These are phyloP conservation scores for Mycothermus thermophilus DNA, from an alignment of 495 filamentous ascomycete genomes.

Conservation along the genomic window DNA sequence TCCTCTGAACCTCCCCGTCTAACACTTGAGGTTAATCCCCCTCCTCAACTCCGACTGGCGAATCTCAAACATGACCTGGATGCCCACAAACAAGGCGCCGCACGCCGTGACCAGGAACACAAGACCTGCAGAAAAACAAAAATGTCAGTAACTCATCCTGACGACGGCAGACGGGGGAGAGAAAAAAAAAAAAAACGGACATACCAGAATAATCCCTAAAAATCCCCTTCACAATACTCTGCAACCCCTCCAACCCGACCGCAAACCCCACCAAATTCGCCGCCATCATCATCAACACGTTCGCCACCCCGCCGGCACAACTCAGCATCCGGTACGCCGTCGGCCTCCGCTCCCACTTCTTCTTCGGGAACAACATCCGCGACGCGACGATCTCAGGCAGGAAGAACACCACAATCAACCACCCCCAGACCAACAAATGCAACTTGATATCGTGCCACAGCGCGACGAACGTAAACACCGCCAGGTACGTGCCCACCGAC, in stretches of 20 bases:
- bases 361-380: slow-evolving; percentile 51
- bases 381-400: slow-evolving; percentile 74
- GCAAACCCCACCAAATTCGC: slow-evolving; percentile 94
- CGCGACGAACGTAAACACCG: slow-evolving; percentile 95
- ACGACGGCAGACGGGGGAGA: not conserved
- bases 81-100: slow-evolving; percentile 61
- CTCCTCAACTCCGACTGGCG: slow-evolving; percentile 66
- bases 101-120: slow-evolving; percentile 60
- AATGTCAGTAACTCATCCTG: slow-evolving; percentile 7
- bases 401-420: slow-evolving; percentile 88
- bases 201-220: slow-evolving; percentile 56
- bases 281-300: slow-evolving; percentile 89
- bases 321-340: slow-evolving; percentile 65
- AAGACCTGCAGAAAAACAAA: slow-evolving; percentile 39
- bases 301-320: slow-evolving; percentile 73
- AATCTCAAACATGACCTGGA: slow-evolving; percentile 94
- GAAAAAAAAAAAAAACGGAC: slow-evolving; percentile 6
- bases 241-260: slow-evolving; percentile 74
- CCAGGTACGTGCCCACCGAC: slow-evolving; percentile 54
- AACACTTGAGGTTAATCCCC: slow-evolving; percentile 82
- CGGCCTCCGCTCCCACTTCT: slow-evolving; percentile 51
- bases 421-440: slow-evolving; percentile 89
- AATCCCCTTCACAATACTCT: slow-evolving; percentile 59
- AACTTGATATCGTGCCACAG: slow-evolving; percentile 97
- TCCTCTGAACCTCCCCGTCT: no score